Percentiles rank a stretch among this genome's conserved stretches.
Evolutionary conservation across 805 yeast species (phyloP).

Genomic region (Teunomyces kruisii): DNA sequence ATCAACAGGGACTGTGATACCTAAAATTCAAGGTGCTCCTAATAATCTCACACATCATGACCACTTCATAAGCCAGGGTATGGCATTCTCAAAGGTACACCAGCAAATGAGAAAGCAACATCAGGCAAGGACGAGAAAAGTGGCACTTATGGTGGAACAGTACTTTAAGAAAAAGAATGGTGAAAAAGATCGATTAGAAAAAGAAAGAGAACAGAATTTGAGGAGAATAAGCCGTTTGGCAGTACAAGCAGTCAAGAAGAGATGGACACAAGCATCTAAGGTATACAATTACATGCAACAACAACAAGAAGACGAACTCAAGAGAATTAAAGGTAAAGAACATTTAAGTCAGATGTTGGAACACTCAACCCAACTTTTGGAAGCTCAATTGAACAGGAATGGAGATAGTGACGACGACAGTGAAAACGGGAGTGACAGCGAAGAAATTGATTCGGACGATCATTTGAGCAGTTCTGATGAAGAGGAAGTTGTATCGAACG

Average conservation of each 20-base stretch:
- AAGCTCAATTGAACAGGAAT: constrained; percentile 66
- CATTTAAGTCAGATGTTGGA: constrained; percentile 86
- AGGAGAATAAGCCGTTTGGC: constrained; percentile 75
- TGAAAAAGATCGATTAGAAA: constrained; percentile 78
- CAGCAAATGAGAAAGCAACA: constrained; percentile 64
- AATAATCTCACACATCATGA: constrained; percentile 60
- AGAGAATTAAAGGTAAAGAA: constrained; percentile 78
- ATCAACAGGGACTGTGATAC: constrained; percentile 39
- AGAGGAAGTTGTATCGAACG: constrained; percentile 2
- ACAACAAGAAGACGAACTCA: constrained; percentile 75
- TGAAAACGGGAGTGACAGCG: constrained; percentile 20
- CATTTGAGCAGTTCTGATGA: constrained; percentile 20
- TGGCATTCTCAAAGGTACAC: constrained; percentile 66
- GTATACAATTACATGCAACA: constrained; percentile 73
- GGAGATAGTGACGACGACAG: constrained; percentile 16
- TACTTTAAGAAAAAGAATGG: constrained; percentile 86
- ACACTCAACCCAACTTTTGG: constrained; percentile 85
- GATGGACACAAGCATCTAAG: constrained; percentile 89
- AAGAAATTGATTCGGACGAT: constrained; percentile 18
- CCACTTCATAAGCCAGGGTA: constrained; percentile 73
- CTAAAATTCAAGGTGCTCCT: constrained; percentile 44
- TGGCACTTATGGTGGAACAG: constrained; percentile 79
- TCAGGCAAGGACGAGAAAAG: constrained; percentile 64
- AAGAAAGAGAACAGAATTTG: constrained; percentile 72
- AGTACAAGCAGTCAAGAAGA: constrained; percentile 78